Base-by-base conservation (phyloP, 208 protist species). In the Trypanosoma platydactyli region DNA sequence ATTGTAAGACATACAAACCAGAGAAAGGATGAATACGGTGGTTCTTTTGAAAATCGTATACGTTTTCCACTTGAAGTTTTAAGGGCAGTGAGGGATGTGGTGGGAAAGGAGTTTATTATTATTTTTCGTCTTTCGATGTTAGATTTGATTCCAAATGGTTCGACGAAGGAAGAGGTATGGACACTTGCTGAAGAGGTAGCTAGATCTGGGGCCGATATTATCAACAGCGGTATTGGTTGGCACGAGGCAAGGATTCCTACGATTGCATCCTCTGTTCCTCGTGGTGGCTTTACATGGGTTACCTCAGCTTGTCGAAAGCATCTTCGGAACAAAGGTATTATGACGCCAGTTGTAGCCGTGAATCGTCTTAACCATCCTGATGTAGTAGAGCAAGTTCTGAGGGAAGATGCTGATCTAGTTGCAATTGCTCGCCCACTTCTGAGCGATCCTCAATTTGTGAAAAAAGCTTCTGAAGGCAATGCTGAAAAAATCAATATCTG, bases 171-270 rank as follows among this genome's bases (percentile, higher is more conserved):
- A 62, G 87, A 96, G 65, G 71, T 89, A 25, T 78, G 80, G 16
- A 40, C 61, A 44, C 62, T 96, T 7, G 89, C 84, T 25, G 77
- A 94, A 74, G 75, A 62, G 38, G 75, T 94, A 41, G 73, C 81
- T 42, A 61, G 64, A 27, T 76, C 57, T 49, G 89, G 89, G 15
- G 88, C 79, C 7, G 73, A 84, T 61, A 89, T 96, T 73, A 84
- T 96, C 66, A 96, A 96, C 81, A 93, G 81, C 15, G 91, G 87
- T 64, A 92, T 94, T 59, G 90, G 91, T 45, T 96, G 91, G 88
- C 91, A 96, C 76, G 91, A 96, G 71, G 88, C 88, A 41, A 81
- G 91, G 58, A 74, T 96, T 44, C 91, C 88, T 15, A 96, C 88
- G 33, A 94, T 96, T 77, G 88, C 88, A 40, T 92, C 91, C 13